Conservation (phyloP, 371 early-diverging fungal species). For the Mucor circinelloides region DNA sequence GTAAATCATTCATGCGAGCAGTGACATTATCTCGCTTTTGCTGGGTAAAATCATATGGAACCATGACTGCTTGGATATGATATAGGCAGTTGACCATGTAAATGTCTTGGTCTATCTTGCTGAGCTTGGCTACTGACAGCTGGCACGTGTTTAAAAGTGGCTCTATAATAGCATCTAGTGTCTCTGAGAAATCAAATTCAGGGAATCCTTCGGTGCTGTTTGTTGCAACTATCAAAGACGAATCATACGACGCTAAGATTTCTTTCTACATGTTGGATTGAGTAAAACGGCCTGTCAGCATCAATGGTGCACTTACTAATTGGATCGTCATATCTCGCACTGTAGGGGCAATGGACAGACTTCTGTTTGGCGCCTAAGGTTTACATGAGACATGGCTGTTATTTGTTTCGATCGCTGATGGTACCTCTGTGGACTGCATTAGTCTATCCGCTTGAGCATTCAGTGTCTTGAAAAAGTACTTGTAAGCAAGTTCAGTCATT, state of each 20-base stretch:
- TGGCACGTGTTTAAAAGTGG: conserved; percentile 76
- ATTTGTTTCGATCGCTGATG: background rate
- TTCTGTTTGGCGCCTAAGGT: conserved; percentile 59
- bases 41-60: conserved; percentile 39
- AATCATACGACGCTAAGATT: conserved; percentile 79
- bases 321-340: conserved; percentile 71
- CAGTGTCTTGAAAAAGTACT: conserved; percentile 71
- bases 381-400: background rate
- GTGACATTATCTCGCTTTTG: conserved; percentile 33
- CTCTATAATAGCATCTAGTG: conserved; percentile 71
- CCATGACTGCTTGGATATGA: conserved; percentile 54
- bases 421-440: conserved; percentile 59
- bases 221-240: conserved; percentile 60
- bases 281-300: too few relatives aligned
- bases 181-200: conserved; percentile 63
- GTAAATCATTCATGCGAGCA: conserved; percentile 29
- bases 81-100: conserved; percentile 78
- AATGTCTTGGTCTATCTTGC: conserved; percentile 65
- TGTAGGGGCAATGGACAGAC: conserved; percentile 62
- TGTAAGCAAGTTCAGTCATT: conserved; percentile 66
- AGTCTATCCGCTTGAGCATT: conserved; percentile 66
- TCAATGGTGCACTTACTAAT: conserved; percentile 43
- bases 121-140: conserved; percentile 55
- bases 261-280: conserved; percentile 56
- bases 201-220: conserved; percentile 34